These are phyloP conservation scores for Pythium aphanidermatum DNA, from an alignment of 352 stramenopile species.

Conservation along the genomic window DNA sequence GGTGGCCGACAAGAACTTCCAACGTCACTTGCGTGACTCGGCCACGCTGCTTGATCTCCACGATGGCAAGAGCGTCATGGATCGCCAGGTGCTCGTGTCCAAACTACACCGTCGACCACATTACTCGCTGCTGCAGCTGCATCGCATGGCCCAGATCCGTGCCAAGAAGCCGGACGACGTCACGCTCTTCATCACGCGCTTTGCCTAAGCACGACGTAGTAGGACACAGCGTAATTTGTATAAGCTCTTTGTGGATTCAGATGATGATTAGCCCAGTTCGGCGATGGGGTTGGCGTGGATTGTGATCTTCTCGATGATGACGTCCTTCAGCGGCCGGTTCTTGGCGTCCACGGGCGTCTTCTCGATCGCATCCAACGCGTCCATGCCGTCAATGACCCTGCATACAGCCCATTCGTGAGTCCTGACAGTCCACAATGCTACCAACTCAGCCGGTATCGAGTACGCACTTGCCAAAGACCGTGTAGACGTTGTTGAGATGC, in stretches of 20 bases:
- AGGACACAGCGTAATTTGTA: not conserved
- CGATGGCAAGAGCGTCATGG: conserved; percentile 42
- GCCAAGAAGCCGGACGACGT: conserved; percentile 80
- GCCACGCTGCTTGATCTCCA: conserved; percentile 43
- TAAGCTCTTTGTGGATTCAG: too few relatives aligned
- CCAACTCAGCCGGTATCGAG: not conserved
- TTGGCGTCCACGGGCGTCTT: conserved; percentile 91
- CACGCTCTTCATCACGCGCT: conserved; percentile 61
- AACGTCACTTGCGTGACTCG: conserved; percentile 44
- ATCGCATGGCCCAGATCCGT: conserved; percentile 67
- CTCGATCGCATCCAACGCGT: conserved; percentile 96
- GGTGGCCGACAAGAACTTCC: conserved; percentile 26
- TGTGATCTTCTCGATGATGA: conserved; percentile 82
- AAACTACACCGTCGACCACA: conserved; percentile 53
- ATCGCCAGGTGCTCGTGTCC: conserved; percentile 44
- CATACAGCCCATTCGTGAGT: too few relatives aligned
- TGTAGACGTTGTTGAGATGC: conserved; percentile 98
- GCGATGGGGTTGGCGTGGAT: conserved; percentile 93
- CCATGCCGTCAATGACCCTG: conserved; percentile 93
- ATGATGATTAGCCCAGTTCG: too few relatives aligned
- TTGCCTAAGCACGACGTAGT: conserved; percentile 16
- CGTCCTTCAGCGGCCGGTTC: conserved; percentile 85
- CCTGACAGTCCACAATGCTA: too few relatives aligned
- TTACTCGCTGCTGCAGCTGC: conserved; percentile 63
- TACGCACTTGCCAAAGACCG: conserved; percentile 92